A percentile compares a stretch with the other conserved stretches of the same genome.
Conservation (phyloP, 2,329 filamentous ascomycete genomes). For the Apiospora arundinis region DNA sequence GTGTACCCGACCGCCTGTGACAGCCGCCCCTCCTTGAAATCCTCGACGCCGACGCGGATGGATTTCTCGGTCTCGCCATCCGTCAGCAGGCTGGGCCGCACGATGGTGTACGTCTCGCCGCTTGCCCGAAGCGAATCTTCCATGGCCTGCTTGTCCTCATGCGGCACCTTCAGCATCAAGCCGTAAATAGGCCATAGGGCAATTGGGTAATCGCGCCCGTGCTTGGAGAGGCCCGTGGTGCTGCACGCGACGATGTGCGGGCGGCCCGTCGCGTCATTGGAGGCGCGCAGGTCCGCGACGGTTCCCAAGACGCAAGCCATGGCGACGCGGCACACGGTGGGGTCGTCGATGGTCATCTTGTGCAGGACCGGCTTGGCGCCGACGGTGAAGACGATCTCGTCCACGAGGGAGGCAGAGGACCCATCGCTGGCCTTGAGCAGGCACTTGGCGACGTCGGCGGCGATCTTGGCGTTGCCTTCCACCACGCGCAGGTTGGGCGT, state of each 20-base stretch:
- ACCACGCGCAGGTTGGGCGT: slow-evolving; percentile 49
- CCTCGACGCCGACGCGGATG: slow-evolving; percentile 49
- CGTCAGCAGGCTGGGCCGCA: slow-evolving; percentile 46
- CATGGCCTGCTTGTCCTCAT: slow-evolving; percentile 56
- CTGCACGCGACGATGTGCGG: slow-evolving; percentile 48
- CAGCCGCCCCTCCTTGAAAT: slow-evolving; percentile 41
- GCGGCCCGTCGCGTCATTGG: slow-evolving; percentile 31
- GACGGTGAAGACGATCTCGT: slow-evolving; percentile 55
- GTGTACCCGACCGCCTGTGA: slow-evolving; percentile 51
- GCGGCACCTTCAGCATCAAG: slow-evolving; percentile 47
- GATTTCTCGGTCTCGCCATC: slow-evolving; percentile 36
- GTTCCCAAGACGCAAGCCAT: slow-evolving; percentile 50
- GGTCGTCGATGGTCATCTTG: slow-evolving; percentile 50
- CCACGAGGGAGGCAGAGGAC: slow-evolving; percentile 48
- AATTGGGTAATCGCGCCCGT: slow-evolving; percentile 51
- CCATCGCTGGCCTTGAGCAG: slow-evolving; percentile 39
- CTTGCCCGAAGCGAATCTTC: slow-evolving; percentile 42
- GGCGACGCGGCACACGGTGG: slow-evolving; percentile 54
- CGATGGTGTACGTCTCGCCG: slow-evolving; percentile 44
- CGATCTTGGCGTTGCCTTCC: slow-evolving; percentile 55
- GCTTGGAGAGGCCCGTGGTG: slow-evolving; percentile 49
- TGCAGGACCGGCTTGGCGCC: slow-evolving; percentile 44
- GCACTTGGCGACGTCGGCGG: slow-evolving; percentile 43
- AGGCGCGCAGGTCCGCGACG: slow-evolving; percentile 39
- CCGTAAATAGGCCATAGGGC: slow-evolving; percentile 51